phyloP scores from a whole-genome alignment of 2,329 filamentous ascomycete genomes.

The Pyricularia sp. region DNA sequence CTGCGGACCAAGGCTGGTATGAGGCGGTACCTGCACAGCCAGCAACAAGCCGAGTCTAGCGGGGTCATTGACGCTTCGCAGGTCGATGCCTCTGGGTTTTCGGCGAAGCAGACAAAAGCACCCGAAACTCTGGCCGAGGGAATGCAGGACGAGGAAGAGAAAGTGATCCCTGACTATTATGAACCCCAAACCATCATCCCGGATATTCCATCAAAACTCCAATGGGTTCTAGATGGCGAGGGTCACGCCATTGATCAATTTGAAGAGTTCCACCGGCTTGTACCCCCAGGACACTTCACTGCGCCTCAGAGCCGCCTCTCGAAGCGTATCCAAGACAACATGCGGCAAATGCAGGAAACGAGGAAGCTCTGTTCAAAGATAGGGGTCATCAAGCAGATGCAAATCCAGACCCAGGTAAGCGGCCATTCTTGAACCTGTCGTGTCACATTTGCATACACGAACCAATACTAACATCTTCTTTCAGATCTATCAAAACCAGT shows the following conservation, averaged over 20 bases:
- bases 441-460: slow-evolving; percentile 5
- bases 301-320: slow-evolving; percentile 62
- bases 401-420: slow-evolving; percentile 80
- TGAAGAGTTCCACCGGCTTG: slow-evolving; percentile 69
- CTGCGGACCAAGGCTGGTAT: slow-evolving; percentile 77
- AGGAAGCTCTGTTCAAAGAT: slow-evolving; percentile 94
- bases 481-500: slow-evolving; percentile 93
- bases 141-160: slow-evolving; percentile 81
- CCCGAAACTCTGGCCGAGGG: slow-evolving; percentile 76
- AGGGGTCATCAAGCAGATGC: slow-evolving; percentile 98
- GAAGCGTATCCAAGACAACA: slow-evolving; percentile 76
- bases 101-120: slow-evolving; percentile 35
- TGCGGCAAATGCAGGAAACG: slow-evolving; percentile 92
- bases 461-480: slow-evolving; percentile 3
- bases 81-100: slow-evolving; percentile 30
- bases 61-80: slow-evolving; percentile 25
- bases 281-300: slow-evolving; percentile 62
- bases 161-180: slow-evolving; percentile 87
- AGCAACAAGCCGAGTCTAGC: slow-evolving; percentile 51
- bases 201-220: slow-evolving; percentile 62
- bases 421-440: background rate
- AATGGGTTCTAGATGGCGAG: slow-evolving; percentile 82
- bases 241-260: slow-evolving; percentile 80
- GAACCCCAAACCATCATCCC: slow-evolving; percentile 76
- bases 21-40: slow-evolving; percentile 72